phyloP scores from a whole-genome alignment of 2,329 filamentous ascomycete genomes.

The Beauveria rudraprayagi region DNA sequence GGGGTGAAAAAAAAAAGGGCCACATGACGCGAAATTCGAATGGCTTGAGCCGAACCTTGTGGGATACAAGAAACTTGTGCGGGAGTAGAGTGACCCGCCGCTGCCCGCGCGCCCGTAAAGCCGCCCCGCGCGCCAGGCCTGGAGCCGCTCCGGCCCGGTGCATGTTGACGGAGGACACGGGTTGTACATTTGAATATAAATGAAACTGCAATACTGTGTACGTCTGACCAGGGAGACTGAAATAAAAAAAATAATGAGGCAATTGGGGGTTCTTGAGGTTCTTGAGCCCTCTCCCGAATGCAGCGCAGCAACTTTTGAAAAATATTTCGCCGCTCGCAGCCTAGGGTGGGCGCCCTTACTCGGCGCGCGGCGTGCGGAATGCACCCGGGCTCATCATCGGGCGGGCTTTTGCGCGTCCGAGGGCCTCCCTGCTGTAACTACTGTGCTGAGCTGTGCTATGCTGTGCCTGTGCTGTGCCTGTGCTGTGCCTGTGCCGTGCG shows the following conservation, averaged over 20 bases:
- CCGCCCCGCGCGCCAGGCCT: background rate
- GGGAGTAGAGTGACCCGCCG: background rate
- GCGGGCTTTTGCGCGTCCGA: too few relatives aligned
- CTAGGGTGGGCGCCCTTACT: background rate
- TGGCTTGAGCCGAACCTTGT: background rate
- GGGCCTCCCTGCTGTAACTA: too few relatives aligned
- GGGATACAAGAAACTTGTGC: background rate
- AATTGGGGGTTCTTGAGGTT: too few relatives aligned
- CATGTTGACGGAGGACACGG: background rate
- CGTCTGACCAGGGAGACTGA: too few relatives aligned
- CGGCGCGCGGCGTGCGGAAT: background rate
- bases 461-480: background rate
- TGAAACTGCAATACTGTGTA: too few relatives aligned
- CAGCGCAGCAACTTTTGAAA: background rate
- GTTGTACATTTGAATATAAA: too few relatives aligned
- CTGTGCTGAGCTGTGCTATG: background rate
- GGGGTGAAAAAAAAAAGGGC: background rate
- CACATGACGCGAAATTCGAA: background rate
- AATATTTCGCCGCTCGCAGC: background rate
- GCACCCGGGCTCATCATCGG: too few relatives aligned
- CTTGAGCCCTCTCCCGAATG: too few relatives aligned
- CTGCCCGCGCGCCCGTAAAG: slow-evolving; percentile 6
- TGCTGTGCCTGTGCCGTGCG: background rate
- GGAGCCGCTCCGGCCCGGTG: slow-evolving; percentile 5
- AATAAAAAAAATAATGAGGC: too few relatives aligned